Conservation (phyloP, 2,329 filamentous ascomycete genomes). For the Microcera coccophila region DNA sequence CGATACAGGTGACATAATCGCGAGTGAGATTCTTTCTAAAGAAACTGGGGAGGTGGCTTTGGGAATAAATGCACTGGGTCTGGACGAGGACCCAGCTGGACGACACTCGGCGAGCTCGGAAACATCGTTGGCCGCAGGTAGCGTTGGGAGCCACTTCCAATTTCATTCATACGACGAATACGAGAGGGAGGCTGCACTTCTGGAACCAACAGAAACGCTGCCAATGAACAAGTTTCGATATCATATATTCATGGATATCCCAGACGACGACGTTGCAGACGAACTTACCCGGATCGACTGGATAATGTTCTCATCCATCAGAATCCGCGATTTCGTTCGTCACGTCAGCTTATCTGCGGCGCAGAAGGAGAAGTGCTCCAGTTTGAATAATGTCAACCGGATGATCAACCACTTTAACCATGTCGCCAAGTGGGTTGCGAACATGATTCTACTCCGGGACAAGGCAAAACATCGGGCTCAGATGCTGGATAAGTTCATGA, state of each 20-base stretch:
- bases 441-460: conserved; percentile 82
- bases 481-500: conserved; percentile 95
- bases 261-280: conserved; percentile 79
- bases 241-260: conserved; percentile 82
- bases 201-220: conserved; percentile 66
- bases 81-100: conserved; percentile 45
- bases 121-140: conserved; percentile 37
- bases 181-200: conserved; percentile 67
- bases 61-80: conserved; percentile 46
- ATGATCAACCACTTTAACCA: conserved; percentile 95
- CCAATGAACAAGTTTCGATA: conserved; percentile 82
- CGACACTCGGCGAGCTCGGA: conserved; percentile 47
- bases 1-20: conserved; percentile 39
- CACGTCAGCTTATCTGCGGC: conserved; percentile 74
- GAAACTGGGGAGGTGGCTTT: conserved; percentile 38
- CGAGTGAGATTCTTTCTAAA: conserved; percentile 34
- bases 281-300: conserved; percentile 96
- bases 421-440: conserved; percentile 75
- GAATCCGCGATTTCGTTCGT: conserved; percentile 86
- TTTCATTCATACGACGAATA: conserved; percentile 73
- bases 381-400: conserved; percentile 81
- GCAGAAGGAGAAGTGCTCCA: conserved; percentile 70
- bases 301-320: conserved; percentile 95
- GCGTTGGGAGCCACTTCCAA: conserved; percentile 45
- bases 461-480: conserved; percentile 92